Base-by-base conservation (phyloP, 495 filamentous ascomycete species). In the Trichocladium antarcticum region DNA sequence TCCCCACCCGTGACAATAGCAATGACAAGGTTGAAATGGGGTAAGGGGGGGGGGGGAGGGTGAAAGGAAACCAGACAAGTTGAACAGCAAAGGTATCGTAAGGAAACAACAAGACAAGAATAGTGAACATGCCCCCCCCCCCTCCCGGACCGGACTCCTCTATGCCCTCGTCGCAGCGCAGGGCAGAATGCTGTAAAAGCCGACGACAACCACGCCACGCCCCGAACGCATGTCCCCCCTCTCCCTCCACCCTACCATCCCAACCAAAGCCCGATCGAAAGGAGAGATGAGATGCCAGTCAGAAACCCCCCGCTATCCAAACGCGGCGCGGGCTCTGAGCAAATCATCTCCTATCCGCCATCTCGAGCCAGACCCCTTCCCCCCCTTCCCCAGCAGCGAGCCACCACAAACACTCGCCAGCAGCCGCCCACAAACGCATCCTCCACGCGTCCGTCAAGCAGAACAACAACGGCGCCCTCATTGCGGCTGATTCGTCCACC, bases 401-500 rank as follows among this genome's bases (percentile, higher is more conserved):
- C n/a, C n/a, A n/a, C n/a, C n/a, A n/a, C n/a, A n/a, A n/a, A n/a
- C n/a, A n/a, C n/a, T n/a, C n/a, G n/a, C n/a, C n/a, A n/a, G n/a
- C n/a, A n/a, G n/a, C n/a, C n/a, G n/a, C n/a, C n/a, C n/a, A n/a
- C n/a, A n/a, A n/a, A n/a, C n/a, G n/a, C n/a, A n/a, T n/a, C n/a
- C n/a, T n/a, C n/a, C n/a, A n/a, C n/a, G n/a, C n/a, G n/a, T n/a
- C n/a, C n/a, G n/a, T n/a, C n/a, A n/a, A n/a, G n/a, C n/a, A n/a
- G n/a, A n/a, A n/a, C n/a, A n/a, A n/a, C n/a, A n/a, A n/a, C n/a
- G n/a, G n/a, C n/a, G n/a, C n/a, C n/a, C 31, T 46, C 51, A 71
- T 50, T 73, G 68, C 57, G 67, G 73, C 57, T 70, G 65, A 47
- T 71, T 70, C 0, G 66, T 38, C 72, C 72, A 74, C 70, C 69